These are phyloP conservation scores for Avena atlantica DNA, from an alignment of 176 grass and related monocot genomes.

Conservation along the genomic window DNA sequence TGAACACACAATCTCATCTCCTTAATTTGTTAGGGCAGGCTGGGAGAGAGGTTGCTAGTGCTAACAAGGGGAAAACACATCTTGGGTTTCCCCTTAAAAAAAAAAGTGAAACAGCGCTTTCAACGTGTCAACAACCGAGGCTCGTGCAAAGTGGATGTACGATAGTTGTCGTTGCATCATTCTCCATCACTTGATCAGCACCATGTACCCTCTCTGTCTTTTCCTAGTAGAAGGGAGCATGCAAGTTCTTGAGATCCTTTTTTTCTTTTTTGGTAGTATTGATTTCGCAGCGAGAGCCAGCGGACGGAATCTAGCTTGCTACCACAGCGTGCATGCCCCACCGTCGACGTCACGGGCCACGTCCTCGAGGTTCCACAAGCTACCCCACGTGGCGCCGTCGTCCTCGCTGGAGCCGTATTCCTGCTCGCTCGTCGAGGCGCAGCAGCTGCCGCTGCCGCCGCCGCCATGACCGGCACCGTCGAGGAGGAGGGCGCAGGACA, in stretches of 20 bases:
- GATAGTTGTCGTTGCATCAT: slow-evolving; percentile 25
- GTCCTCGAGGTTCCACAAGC: slow-evolving; percentile 89
- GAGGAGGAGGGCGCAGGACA: slow-evolving; percentile 48
- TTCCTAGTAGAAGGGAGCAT: neutral
- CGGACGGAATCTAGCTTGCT: neutral
- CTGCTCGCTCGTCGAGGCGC: slow-evolving; percentile 51
- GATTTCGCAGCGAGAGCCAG: neutral
- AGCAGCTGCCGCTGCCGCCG: slow-evolving; percentile 43
- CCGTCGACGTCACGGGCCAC: slow-evolving; percentile 23
- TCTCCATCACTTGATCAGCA: slow-evolving; percentile 29
- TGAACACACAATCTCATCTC: neutral
- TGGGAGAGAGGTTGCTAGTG: neutral
- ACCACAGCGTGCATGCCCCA: slow-evolving; percentile 38
- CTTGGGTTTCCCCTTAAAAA: slow-evolving; percentile 19
- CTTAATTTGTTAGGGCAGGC: neutral
- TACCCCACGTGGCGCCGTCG: slow-evolving; percentile 73
- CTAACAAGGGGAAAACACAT: neutral
- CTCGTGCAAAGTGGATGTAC: slow-evolving; percentile 43
- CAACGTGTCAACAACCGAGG: slow-evolving; percentile 41
- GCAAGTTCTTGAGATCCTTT: neutral
- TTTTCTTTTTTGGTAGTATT: neutral
- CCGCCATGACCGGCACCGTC: slow-evolving; percentile 18
- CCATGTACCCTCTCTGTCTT: neutral
- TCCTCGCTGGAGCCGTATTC: slow-evolving; percentile 65
- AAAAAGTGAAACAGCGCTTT: slow-evolving; percentile 33